Evolutionary conservation across 1,139 yeast species (phyloP), one percentile per base, ranked within the genome.

Genomic region (Pichia sp.): DNA sequence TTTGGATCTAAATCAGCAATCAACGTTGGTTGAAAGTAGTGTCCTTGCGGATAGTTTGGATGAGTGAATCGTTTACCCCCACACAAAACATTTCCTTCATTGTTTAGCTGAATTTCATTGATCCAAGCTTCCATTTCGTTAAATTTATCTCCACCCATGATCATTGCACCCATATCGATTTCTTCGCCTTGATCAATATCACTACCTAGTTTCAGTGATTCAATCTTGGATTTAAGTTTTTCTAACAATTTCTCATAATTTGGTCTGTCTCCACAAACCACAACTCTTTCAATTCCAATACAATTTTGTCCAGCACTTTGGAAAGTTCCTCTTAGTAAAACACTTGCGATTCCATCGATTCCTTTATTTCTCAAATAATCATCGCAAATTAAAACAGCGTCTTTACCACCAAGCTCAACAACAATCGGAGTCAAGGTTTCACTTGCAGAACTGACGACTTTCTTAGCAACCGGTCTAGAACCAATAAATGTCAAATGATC

Each of bases 301-400:
- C 98, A 92, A 61, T 92, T 92, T 63, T 92, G 98, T 8, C 98
- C 98, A 0, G 96, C 86, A 47, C 95, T 85, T 65, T 92, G 98
- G 68, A 88, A 92, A 0, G 96, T 83, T 29, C 97, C 98, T 60
- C 98, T 74, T 81, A 92, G 75, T 37, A 92, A 73, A 32, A 87
- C 81, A 5, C 96, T 85, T 0, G 95, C 79, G 37, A 92, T 70
- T 0, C 79, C 75, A 5, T 72, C 64, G 37, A 79, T 53, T n/a
- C 69, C 67, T 40, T 68, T 62, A 39, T 60, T 61, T 42, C 73
- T 68, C 53, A 73, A 66, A 36, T 74, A 79, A 52, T 82, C 85
- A 58, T 90, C 96, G 55, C 92, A 72, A 3, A 88, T 90, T 48
- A 92, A 72, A 32, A 87, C 77, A 0, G 97, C 84, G 63, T 92